Evolutionary conservation across 1,284 basidiomycete species (phyloP).

Genomic region (Entoloma clypeatum): DNA sequence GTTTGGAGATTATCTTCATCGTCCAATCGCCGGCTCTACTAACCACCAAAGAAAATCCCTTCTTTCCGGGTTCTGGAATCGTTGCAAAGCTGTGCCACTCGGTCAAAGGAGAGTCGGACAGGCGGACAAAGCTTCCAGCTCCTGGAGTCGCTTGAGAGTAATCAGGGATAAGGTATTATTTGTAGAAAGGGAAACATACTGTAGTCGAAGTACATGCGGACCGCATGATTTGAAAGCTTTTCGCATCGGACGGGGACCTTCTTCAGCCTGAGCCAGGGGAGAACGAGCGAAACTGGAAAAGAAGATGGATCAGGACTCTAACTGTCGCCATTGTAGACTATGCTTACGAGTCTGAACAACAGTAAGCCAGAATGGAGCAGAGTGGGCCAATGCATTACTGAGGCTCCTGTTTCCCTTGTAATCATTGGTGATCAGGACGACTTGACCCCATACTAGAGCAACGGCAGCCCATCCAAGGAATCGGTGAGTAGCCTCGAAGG

Average conservation of each 20-base stretch:
- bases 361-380: conserved; percentile 50
- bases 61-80: conserved; percentile 46
- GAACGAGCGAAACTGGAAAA: conserved; percentile 41
- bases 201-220: conserved; percentile 56
- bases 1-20: conserved; percentile 45
- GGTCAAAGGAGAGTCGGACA: conserved; percentile 49
- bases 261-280: conserved; percentile 53
- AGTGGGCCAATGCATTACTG: conserved; percentile 38
- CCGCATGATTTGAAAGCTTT: conserved; percentile 54
- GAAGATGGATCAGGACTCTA: neutral
- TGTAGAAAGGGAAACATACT: conserved; percentile 35
- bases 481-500: conserved; percentile 52
- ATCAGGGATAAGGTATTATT: conserved; percentile 8
- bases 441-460: conserved; percentile 55
- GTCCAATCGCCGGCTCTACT: conserved; percentile 65
- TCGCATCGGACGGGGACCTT: conserved; percentile 52
- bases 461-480: conserved; percentile 58
- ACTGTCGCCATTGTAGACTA: neutral
- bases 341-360: conserved; percentile 41
- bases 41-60: conserved; percentile 55
- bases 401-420: conserved; percentile 42
- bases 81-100: conserved; percentile 66
- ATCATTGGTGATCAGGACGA: conserved; percentile 51
- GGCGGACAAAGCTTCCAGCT: conserved; percentile 52
- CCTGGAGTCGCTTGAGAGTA: conserved; percentile 41